These are phyloP conservation scores for Tritrichomonas foetus DNA, from an alignment of 208 protist genomes.

Conservation along the genomic window DNA sequence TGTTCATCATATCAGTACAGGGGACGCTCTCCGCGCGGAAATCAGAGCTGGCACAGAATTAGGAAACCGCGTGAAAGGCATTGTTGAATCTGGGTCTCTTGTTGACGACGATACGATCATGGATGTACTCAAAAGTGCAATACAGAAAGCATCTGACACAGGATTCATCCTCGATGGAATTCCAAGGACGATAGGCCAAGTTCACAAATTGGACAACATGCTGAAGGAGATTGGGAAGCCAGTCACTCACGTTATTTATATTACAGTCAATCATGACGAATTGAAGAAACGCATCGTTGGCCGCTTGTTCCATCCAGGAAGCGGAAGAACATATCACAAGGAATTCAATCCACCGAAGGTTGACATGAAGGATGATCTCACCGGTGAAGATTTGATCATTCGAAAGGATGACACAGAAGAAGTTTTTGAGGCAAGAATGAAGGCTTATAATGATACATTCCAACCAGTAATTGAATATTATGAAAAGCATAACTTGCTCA, in stretches of 20 bases:
- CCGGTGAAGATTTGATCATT: constrained; percentile 55
- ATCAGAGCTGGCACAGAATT: constrained; percentile 12
- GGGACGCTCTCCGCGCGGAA: constrained; percentile 37
- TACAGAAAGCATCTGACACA: background rate
- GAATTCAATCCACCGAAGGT: constrained; percentile 52
- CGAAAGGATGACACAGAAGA: constrained; percentile 56
- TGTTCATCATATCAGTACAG: constrained; percentile 44
- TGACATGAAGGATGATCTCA: constrained; percentile 54
- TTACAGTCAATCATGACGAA: constrained; percentile 39
- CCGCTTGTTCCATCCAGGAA: constrained; percentile 50
- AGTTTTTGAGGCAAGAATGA: constrained; percentile 50
- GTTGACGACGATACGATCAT: constrained; percentile 45
- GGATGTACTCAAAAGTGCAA: background rate
- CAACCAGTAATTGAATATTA: constrained; percentile 51
- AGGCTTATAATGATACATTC: constrained; percentile 47
- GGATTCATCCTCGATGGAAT: constrained; percentile 49
- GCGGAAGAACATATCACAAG: constrained; percentile 54
- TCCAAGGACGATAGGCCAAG: constrained; percentile 45
- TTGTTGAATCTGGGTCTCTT: constrained; percentile 24
- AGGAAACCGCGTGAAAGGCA: background rate
- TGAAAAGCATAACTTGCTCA: background rate
- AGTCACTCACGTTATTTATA: constrained; percentile 47
- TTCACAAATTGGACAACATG: constrained; percentile 38
- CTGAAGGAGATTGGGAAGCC: constrained; percentile 42
- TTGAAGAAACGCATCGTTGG: constrained; percentile 50